Evolutionary conservation across 1,284 basidiomycete genomes (phyloP), one percentile per base, ranked within the genome.

Genomic region (Malassezia sympodialis): DNA sequence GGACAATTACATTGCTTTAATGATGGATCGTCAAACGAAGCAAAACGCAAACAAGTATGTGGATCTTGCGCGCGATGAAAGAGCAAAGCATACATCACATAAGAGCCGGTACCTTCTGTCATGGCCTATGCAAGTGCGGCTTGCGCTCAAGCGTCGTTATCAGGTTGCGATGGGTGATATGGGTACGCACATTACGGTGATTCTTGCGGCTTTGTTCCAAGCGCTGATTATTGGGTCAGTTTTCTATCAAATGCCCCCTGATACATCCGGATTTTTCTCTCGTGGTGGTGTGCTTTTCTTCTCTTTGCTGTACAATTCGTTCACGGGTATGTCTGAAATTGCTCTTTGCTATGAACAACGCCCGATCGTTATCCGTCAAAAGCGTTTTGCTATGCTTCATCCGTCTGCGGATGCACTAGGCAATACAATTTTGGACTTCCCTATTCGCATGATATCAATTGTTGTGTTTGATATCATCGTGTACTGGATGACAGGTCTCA

Each of bases 211-310:
- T 27, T 55, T 65, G 40, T 51, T 53, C 57, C 58, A 62, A 27
- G 83, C 86, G 47, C 76, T 93, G 47, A 82, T 93, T 49, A 82
- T 88, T 60, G 88, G 87, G 30, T 83, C 86, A 76, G 82, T 87
- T 31, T 82, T 90, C 51, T 89, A 65, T 26, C 59, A 68, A 30
- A 50, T 68, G 46, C 64, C 64, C 8, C 26, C 49, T 8, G 61
- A 65, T 12, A 56, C 67, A 4, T 62, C 66, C 15, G 67, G 66
- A 15, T 63, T 53, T 11, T 69, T 69, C 49, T 66, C 66, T 11
- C 62, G 65, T 11, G 61, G 62, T 19, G 66, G 67, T 63, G 62
- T 68, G 26, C 53, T 72, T 4, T 62, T 71, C 51, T 69, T 72
- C 49, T 57, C 67, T 7, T 53, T 66, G 8, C 52, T 74, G 24